Percentiles rank a stretch among this genome's conserved stretches.
Evolutionary conservation across 139 green algal genomes (phyloP).

Genomic region (Chlorella sp.): DNA sequence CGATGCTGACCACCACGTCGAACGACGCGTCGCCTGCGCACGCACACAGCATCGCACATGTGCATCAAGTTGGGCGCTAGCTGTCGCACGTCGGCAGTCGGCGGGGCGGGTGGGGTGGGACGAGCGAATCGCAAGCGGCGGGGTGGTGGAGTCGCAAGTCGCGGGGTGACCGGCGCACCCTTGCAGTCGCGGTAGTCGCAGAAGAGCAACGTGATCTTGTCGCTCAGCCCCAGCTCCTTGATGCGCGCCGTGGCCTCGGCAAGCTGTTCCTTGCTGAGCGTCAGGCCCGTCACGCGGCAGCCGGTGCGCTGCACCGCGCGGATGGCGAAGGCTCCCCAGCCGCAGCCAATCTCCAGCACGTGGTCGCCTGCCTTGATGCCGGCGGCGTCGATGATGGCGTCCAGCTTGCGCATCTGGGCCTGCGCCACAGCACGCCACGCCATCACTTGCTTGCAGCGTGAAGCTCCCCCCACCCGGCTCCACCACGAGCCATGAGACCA

Average conservation of each 20-base stretch:
- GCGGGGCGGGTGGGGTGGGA: too few relatives aligned
- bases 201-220: constrained; percentile 77
- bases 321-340: constrained; percentile 93
- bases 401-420: constrained; percentile 82
- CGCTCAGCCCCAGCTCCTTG: constrained; percentile 67
- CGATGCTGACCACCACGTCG: constrained; percentile 81
- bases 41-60: too few relatives aligned
- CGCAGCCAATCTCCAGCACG: constrained; percentile 96
- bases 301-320: constrained; percentile 51
- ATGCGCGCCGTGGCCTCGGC: constrained; percentile 72
- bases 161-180: not conserved
- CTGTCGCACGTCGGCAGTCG: too few relatives aligned
- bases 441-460: too few relatives aligned
- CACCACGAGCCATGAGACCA: too few relatives aligned
- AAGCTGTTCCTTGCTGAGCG: constrained; percentile 89
- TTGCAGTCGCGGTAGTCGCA: constrained; percentile 83
- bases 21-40: constrained; percentile 48
- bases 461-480: too few relatives aligned
- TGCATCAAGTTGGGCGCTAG: too few relatives aligned
- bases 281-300: constrained; percentile 64
- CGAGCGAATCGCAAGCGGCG: too few relatives aligned
- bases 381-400: constrained; percentile 66
- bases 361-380: constrained; percentile 46
- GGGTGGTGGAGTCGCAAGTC: not conserved
- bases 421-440: too few relatives aligned